Percentiles rank a stretch among this genome's conserved stretches.
Conservation (phyloP, 176 grass and related monocot genomes). For the Echinochloa phyllopogon region DNA sequence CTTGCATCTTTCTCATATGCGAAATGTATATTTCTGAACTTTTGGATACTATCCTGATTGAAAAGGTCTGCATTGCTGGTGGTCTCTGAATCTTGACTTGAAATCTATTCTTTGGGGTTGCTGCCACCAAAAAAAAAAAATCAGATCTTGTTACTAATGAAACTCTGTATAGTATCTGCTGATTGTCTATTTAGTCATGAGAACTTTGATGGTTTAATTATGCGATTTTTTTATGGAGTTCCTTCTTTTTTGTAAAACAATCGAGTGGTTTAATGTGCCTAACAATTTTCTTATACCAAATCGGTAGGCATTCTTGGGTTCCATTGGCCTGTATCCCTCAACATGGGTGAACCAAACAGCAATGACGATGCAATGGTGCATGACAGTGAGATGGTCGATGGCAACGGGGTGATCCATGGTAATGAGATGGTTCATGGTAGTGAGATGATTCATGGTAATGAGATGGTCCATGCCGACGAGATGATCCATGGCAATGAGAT, state of each 20-base stretch:
- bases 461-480: constrained; percentile 23
- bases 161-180: constrained; percentile 7
- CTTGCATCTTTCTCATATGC: neutral
- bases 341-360: constrained; percentile 52
- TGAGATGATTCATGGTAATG: constrained; percentile 33
- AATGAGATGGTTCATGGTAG: constrained; percentile 34
- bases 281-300: neutral
- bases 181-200: neutral
- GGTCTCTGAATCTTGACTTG: neutral
- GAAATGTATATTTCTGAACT: neutral
- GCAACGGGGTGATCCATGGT: constrained; percentile 38
- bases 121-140: neutral
- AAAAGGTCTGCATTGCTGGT: neutral
- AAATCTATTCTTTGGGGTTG: neutral
- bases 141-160: neutral
- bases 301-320: constrained; percentile 34
- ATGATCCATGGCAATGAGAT: constrained; percentile 39
- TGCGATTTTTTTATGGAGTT: neutral
- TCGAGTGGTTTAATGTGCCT: constrained; percentile 31
- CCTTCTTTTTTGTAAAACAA: neutral
- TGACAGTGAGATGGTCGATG: constrained; percentile 35
- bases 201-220: neutral
- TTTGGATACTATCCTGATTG: neutral
- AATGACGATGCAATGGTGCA: constrained; percentile 46
- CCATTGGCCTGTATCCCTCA: constrained; percentile 22